Conservation (phyloP, 345 rosid genomes). For the Punica granatum region DNA sequence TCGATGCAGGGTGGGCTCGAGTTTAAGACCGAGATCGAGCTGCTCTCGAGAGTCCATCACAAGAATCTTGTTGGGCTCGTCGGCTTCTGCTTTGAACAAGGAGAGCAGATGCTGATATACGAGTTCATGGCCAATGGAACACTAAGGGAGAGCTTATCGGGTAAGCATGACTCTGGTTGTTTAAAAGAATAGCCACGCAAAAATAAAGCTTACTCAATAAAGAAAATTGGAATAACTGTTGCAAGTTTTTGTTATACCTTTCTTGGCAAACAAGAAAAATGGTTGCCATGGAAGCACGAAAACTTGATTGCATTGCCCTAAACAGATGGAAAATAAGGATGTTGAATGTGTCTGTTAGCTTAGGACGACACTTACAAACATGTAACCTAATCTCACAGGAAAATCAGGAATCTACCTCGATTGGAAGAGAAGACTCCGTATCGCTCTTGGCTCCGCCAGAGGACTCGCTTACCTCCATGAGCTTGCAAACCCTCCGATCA, state of each 20-base stretch:
- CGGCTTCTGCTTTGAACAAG: slow-evolving; percentile 87
- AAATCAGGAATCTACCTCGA: slow-evolving; percentile 57
- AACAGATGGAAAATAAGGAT: no score
- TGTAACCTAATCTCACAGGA: slow-evolving; percentile 32
- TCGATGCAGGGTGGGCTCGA: slow-evolving; percentile 91
- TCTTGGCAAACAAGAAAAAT: not conserved
- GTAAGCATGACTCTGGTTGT: slow-evolving; percentile 35
- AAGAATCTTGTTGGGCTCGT: slow-evolving; percentile 84
- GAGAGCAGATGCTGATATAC: slow-evolving; percentile 85
- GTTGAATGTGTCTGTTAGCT: not conserved
- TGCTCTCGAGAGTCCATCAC: slow-evolving; percentile 94
- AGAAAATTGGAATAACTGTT: no score
- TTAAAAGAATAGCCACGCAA: no score
- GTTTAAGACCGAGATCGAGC: slow-evolving; percentile 94
- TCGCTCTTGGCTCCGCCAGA: slow-evolving; percentile 90
- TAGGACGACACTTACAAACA: not conserved
- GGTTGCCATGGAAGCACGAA: no score
- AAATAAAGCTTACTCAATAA: not conserved
- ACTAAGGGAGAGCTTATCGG: slow-evolving; percentile 69
- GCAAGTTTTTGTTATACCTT: not conserved
- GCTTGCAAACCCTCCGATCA: slow-evolving; percentile 90
- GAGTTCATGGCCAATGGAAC: slow-evolving; percentile 88
- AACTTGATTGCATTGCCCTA: no score
- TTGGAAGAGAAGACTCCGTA: slow-evolving; percentile 81
- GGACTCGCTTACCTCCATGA: slow-evolving; percentile 96